Conservation (phyloP, 805 yeast species). For the Nakazawaea laoshanensis region DNA sequence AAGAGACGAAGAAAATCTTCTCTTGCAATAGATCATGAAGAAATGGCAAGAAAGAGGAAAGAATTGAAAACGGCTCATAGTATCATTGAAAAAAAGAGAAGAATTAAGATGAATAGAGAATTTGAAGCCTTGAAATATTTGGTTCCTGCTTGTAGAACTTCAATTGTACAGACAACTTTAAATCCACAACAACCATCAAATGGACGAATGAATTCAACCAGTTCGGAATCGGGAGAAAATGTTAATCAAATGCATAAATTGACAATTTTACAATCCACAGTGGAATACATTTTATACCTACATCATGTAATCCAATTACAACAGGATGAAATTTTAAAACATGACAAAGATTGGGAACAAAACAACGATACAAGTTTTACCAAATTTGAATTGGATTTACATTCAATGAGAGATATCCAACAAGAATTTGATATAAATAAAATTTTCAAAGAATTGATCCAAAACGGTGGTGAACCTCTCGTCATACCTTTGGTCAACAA, state of each 20-base stretch:
- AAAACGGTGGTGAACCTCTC: conserved; percentile 21
- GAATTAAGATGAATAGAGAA: conserved; percentile 74
- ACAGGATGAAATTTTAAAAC: conserved; percentile 30
- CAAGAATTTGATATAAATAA: conserved; percentile 43
- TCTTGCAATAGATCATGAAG: conserved; percentile 17
- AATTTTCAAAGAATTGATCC: conserved; percentile 20
- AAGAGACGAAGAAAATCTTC: conserved; percentile 20
- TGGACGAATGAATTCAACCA: conserved; percentile 14
- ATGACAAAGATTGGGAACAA: conserved; percentile 19
- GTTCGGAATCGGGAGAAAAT: conserved; percentile 1
- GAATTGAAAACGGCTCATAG: conserved; percentile 59
- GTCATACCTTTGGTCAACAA: conserved; percentile 11
- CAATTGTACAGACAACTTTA: conserved; percentile 19
- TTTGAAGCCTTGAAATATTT: conserved; percentile 72
- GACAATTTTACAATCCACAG: conserved; percentile 75
- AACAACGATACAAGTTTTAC: conserved; percentile 39
- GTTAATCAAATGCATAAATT: conserved; percentile 53
- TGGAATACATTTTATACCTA: conserved; percentile 66
- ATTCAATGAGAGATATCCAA: conserved; percentile 50
- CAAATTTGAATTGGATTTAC: conserved; percentile 48
- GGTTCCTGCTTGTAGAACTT: conserved; percentile 69
- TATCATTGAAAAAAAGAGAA: conserved; percentile 69
- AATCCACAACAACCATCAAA: neutral
- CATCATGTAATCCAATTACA: conserved; percentile 50
- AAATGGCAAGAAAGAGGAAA: conserved; percentile 30